A percentile compares a stretch with the other conserved stretches of the same genome.
These are phyloP conservation scores for Pulveroboletus frians DNA, from an alignment of 768 basidiomycete species.

Conservation along the genomic window DNA sequence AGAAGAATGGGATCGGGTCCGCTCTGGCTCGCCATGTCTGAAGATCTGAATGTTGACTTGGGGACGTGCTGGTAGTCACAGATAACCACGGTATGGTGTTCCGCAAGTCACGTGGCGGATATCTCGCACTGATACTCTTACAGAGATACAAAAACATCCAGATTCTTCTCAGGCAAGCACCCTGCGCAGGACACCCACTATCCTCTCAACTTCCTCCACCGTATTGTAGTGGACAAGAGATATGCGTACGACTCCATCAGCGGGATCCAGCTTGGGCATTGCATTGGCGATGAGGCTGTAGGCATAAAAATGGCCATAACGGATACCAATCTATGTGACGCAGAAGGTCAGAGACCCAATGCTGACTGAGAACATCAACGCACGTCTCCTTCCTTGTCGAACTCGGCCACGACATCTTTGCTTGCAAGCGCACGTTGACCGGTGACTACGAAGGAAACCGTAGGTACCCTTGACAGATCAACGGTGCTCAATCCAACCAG, in stretches of 20 bases:
- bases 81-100: background rate
- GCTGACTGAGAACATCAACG: constrained; percentile 23
- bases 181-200: constrained; percentile 53
- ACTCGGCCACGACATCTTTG: constrained; percentile 55
- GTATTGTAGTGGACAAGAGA: constrained; percentile 81
- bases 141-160: background rate
- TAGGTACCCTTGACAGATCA: constrained; percentile 50
- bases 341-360: background rate
- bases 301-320: constrained; percentile 76
- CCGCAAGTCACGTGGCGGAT: constrained; percentile 1
- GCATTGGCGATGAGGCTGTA: constrained; percentile 54
- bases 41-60: background rate
- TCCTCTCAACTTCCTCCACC: constrained; percentile 57
- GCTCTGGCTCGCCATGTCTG: constrained; percentile 16
- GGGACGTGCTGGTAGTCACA: background rate
- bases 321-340: constrained; percentile 59
- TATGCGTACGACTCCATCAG: constrained; percentile 68
- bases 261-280: constrained; percentile 50
- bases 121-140: background rate
- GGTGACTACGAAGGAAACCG: constrained; percentile 65
- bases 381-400: constrained; percentile 61
- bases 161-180: constrained; percentile 31
- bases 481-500: constrained; percentile 57
- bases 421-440: constrained; percentile 55
- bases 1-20: constrained; percentile 82